Evolutionary conservation across 345 rosid species (phyloP).

Genomic region (Salix viminalis): DNA sequence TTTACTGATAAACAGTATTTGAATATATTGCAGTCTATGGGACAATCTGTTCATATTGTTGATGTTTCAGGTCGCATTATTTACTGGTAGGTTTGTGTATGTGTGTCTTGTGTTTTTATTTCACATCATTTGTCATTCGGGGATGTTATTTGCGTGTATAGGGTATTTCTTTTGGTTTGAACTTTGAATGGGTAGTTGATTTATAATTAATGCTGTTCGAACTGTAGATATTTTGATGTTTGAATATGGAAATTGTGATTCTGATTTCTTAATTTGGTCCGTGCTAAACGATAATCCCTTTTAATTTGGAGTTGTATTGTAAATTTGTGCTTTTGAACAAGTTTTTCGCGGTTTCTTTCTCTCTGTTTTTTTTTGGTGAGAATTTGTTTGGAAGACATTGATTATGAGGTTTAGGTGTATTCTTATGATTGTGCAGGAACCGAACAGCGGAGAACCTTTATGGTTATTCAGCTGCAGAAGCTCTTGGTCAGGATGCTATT

Average conservation of each 20-base stretch:
- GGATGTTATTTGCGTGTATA: not conserved
- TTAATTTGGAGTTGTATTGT: not conserved
- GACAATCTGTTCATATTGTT: conserved; percentile 82
- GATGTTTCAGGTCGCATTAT: conserved; percentile 57
- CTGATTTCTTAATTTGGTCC: not conserved
- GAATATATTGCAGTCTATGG: conserved; percentile 90
- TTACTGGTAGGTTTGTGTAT: conserved; percentile 57
- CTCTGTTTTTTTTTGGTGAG: not conserved
- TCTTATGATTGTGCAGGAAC: conserved; percentile 56
- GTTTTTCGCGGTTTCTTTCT: not conserved
- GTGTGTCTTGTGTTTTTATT: not conserved
- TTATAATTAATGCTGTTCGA: not conserved
- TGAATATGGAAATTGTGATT: not conserved
- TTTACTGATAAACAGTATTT: conserved; percentile 67
- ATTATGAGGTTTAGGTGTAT: not conserved
- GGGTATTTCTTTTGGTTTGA: not conserved
- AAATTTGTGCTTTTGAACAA: not conserved
- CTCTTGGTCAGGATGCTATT: conserved; percentile 64
- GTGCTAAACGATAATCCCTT: not conserved
- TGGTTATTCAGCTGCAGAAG: conserved; percentile 77
- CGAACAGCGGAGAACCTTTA: conserved; percentile 75
- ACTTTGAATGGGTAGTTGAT: not conserved
- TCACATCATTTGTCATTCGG: not conserved
- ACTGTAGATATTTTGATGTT: not conserved
- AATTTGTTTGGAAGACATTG: not conserved